These are phyloP conservation scores for Ramularia endophylla DNA, from an alignment of 2,329 filamentous ascomycete genomes.

Conservation along the genomic window DNA sequence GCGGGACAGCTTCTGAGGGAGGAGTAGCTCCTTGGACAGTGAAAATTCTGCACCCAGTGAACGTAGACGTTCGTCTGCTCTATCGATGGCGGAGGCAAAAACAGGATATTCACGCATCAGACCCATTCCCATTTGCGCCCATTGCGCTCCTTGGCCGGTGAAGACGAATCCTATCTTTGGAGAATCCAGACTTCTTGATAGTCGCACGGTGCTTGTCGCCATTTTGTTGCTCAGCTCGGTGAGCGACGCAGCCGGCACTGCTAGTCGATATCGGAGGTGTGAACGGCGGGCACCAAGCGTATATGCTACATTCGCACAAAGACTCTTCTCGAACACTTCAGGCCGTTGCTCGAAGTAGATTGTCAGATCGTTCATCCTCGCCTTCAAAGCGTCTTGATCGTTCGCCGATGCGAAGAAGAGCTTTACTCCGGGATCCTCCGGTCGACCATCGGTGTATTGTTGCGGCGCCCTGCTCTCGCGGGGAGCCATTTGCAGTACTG, in stretches of 20 bases:
- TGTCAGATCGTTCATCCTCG: neutral
- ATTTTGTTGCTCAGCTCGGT: slow-evolving; percentile 1
- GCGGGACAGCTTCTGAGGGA: neutral
- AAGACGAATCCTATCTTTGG: slow-evolving; percentile 12
- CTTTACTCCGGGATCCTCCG: slow-evolving; percentile 1
- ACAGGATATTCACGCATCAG: slow-evolving; percentile 17
- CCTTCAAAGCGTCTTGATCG: slow-evolving; percentile 4
- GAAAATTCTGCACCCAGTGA: neutral
- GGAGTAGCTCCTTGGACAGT: slow-evolving; percentile 4
- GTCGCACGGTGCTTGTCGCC: neutral
- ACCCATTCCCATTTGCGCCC: slow-evolving; percentile 12
- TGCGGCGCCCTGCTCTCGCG: slow-evolving; percentile 1
- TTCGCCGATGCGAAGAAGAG: slow-evolving; percentile 10
- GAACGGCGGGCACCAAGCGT: slow-evolving; percentile 9
- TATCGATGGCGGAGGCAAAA: slow-evolving; percentile 1
- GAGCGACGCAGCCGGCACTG: slow-evolving; percentile 2
- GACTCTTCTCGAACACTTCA: slow-evolving; percentile 5
- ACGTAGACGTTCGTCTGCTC: neutral
- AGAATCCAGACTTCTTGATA: slow-evolving; percentile 1
- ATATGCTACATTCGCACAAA: slow-evolving; percentile 8
- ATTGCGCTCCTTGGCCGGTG: slow-evolving; percentile 21
- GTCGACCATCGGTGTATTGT: neutral
- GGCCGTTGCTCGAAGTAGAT: slow-evolving; percentile 8
- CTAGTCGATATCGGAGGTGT: slow-evolving; percentile 3
- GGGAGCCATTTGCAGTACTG: neutral